Evolutionary conservation across 164 flowering plant species (phyloP).

Genomic region (Nelumbo lutea): DNA sequence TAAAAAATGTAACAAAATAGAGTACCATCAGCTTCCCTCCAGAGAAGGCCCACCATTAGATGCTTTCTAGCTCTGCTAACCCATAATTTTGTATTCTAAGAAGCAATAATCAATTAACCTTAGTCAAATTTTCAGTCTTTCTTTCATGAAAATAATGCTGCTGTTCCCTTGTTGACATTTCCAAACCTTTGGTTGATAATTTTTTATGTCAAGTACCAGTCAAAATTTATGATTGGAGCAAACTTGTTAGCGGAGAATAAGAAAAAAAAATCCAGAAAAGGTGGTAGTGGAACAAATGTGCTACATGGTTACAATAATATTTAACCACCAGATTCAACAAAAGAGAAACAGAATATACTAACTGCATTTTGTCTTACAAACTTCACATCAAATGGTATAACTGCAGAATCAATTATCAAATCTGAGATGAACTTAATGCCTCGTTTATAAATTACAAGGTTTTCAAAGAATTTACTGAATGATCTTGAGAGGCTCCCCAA

Average conservation of each 20-base stretch:
- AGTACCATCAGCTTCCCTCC: not conserved
- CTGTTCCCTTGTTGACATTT: too few relatives aligned
- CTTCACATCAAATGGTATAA: not conserved
- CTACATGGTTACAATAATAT: not conserved
- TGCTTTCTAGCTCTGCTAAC: slow-evolving; percentile 4
- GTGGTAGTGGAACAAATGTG: too few relatives aligned
- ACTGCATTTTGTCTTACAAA: not conserved
- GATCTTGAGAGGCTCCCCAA: slow-evolving; percentile 96
- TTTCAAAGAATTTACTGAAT: slow-evolving; percentile 60
- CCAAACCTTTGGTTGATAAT: not conserved
- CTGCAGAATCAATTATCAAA: too few relatives aligned
- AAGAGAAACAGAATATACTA: not conserved
- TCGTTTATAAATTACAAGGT: not conserved
- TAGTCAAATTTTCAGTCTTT: not conserved
- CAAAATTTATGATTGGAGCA: not conserved
- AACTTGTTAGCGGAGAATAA: too few relatives aligned
- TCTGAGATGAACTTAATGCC: too few relatives aligned
- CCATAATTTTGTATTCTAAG: not conserved
- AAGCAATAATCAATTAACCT: not conserved
- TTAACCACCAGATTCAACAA: not conserved
- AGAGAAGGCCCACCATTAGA: not conserved
- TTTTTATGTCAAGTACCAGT: not conserved
- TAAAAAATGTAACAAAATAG: not conserved
- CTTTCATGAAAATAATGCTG: too few relatives aligned
- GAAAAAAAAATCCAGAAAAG: too few relatives aligned